Percentiles rank a stretch among this genome's conserved stretches.
Conservation (phyloP, 208 protist species). For the Trypanosoma melophagium region DNA sequence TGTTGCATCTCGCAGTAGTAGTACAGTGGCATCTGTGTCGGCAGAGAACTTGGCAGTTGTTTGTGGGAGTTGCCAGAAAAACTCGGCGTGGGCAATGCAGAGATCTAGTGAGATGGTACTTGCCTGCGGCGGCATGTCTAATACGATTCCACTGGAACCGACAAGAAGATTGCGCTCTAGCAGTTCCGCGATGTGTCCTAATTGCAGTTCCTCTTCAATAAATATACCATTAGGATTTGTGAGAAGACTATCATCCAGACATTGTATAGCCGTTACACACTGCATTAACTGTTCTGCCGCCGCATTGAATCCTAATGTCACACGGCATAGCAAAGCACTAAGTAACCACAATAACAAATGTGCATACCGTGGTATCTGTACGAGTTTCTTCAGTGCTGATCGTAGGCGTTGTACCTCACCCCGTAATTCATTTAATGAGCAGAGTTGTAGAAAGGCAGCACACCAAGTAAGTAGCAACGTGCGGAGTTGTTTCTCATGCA, state of each 20-base stretch:
- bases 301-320: conserved; percentile 36
- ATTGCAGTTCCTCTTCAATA: conserved; percentile 46
- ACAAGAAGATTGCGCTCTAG: conserved; percentile 43
- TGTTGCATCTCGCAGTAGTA: conserved; percentile 15
- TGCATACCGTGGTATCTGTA: not conserved
- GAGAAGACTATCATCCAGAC: conserved; percentile 14
- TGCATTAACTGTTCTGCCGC: conserved; percentile 22
- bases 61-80: conserved; percentile 32
- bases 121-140: conserved; percentile 3
- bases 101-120: conserved; percentile 26
- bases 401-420: conserved; percentile 7
- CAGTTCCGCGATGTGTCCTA: conserved; percentile 35
- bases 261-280: conserved; percentile 8
- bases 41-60: conserved; percentile 2
- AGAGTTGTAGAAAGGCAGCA: conserved; percentile 17
- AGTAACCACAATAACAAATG: conserved; percentile 29
- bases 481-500: conserved; percentile 15
- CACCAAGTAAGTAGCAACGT: conserved; percentile 18
- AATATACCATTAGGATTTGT: conserved; percentile 70
- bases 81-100: conserved; percentile 28
- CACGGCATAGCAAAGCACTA: conserved; percentile 35
- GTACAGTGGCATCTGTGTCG: conserved; percentile 15
- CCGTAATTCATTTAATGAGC: conserved; percentile 16
- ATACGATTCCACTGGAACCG: conserved; percentile 27
- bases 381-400: not conserved